phyloP scores from a whole-genome alignment of 1,139 yeast genomes.

The Insectozyma bohioensis region DNA sequence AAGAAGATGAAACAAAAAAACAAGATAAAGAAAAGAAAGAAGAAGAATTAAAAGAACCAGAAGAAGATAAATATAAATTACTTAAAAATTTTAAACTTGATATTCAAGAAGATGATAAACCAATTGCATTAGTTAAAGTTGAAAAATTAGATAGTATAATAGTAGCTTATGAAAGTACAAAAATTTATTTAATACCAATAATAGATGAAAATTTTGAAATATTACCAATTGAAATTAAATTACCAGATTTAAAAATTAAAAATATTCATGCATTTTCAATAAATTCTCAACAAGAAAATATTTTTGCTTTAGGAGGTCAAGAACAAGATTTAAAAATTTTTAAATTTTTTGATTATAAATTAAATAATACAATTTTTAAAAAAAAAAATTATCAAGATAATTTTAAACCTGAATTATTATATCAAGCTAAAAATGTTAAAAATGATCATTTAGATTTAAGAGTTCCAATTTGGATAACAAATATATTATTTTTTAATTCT shows the following conservation, averaged over 20 bases:
- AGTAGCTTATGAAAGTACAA: conserved; percentile 51
- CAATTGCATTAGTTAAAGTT: conserved; percentile 31
- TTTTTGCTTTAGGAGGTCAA: conserved; percentile 74
- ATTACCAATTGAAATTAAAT: conserved; percentile 28
- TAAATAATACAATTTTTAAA: conserved; percentile 19
- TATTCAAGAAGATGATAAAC: conserved; percentile 27
- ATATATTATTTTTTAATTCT: conserved; percentile 52
- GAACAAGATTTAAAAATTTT: conserved; percentile 63
- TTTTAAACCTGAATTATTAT: conserved; percentile 30
- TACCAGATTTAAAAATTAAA: conserved; percentile 34
- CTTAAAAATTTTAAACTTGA: conserved; percentile 29
- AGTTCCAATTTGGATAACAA: conserved; percentile 66
- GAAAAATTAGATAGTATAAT: conserved; percentile 32
- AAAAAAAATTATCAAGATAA: conserved; percentile 15
- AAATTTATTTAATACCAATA: conserved; percentile 41
- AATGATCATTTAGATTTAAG: conserved; percentile 65
- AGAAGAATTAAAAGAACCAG: conserved; percentile 4
- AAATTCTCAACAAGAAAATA: conserved; percentile 43
- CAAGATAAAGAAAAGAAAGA: conserved; percentile 18
- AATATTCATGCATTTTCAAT: conserved; percentile 48
- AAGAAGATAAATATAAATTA: conserved; percentile 14
- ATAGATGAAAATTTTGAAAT: conserved; percentile 25
- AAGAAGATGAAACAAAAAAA: conserved; percentile 22
- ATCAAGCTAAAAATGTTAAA: conserved; percentile 65
- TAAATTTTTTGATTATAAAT: conserved; percentile 31